These are phyloP conservation scores for Globisporangium canariense DNA, from an alignment of 352 stramenopile species.

Conservation along the genomic window DNA sequence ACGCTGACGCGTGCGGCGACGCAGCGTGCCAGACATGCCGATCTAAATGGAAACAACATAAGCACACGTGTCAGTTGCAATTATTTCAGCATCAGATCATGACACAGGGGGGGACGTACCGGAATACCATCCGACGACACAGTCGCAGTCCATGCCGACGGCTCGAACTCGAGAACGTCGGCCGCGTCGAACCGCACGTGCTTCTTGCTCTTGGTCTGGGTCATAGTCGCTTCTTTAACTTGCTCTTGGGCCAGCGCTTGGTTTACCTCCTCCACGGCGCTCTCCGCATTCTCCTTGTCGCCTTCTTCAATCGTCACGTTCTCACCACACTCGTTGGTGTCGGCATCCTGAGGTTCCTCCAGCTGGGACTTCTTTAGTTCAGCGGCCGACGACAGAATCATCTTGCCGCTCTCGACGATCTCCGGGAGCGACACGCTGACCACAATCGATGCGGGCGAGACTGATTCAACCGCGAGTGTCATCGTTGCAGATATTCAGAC, in stretches of 20 bases:
- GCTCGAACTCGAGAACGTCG: constrained; percentile 80
- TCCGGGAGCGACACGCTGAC: constrained; percentile 1
- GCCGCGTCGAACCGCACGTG: constrained; percentile 56
- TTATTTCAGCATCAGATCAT: neutral
- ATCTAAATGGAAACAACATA: constrained; percentile 27
- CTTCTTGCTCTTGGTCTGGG: constrained; percentile 27
- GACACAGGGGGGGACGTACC: constrained; percentile 25
- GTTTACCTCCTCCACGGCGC: neutral
- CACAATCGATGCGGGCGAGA: constrained; percentile 1
- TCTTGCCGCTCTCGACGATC: constrained; percentile 3
- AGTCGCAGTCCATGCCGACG: constrained; percentile 76
- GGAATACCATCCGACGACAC: constrained; percentile 75
- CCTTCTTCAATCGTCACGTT: neutral
- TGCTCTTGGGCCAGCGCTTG: constrained; percentile 1
- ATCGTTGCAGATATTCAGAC: neutral
- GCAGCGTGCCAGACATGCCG: constrained; percentile 64
- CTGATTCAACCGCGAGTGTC: neutral
- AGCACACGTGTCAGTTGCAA: neutral
- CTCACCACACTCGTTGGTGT: neutral
- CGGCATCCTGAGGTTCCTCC: neutral
- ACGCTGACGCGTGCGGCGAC: constrained; percentile 52
- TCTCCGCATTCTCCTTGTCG: constrained; percentile 3
- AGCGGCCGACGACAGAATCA: neutral
- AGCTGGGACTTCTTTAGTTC: neutral
- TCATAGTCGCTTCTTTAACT: neutral